Base-by-base conservation (phyloP, 1,284 basidiomycete species). In the Coniferiporia sulphurascens region DNA sequence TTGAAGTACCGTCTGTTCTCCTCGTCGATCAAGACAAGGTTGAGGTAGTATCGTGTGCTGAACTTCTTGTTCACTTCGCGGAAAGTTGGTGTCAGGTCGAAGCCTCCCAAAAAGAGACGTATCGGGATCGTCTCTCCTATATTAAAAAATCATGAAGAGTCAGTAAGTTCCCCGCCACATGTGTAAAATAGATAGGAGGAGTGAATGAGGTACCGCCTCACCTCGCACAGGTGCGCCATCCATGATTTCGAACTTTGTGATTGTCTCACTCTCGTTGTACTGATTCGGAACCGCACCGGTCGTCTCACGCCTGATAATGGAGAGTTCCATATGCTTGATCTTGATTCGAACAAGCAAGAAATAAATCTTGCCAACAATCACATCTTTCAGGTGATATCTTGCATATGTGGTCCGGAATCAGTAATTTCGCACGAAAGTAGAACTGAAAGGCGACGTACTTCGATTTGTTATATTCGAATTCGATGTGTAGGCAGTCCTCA, bases 181-280 rank as follows among this genome's bases (percentile, higher is more conserved):
- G 15, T 41, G 12, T 10, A 41, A 15, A 41, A 41, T 10, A 8
- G 15, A 3, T 1, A 15, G 9, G 38, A 41, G 9, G 9, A 10
- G 15, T 5, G 13, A 10, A 51, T 57, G 80, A 54, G 62, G 15
- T 12, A 41, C 9, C 38, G 38, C 9, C 38, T 10, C 15, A 86
- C 93, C 93, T 75, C 95, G 82, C 17, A 98, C 94, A 1, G 94
- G 94, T 4, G 94, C 93, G 7, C 94, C 95, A 71, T 97, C 95
- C 96, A 98, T 98, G 68, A 99, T 98, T 74, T 98, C 96, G 70
- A 98, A 98, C 74, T 99, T 99, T 32, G 97, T 98, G 68, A 99
- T 99, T 4, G 96, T 99, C 72, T 99, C 96, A 65, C 90, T 94
- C 74, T 99, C 96, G 72, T 98, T 99, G 75, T 99, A 99, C 75